phyloP scores from a whole-genome alignment of 371 early-diverging fungal genomes.

The Apophysomyces ossiformis region DNA sequence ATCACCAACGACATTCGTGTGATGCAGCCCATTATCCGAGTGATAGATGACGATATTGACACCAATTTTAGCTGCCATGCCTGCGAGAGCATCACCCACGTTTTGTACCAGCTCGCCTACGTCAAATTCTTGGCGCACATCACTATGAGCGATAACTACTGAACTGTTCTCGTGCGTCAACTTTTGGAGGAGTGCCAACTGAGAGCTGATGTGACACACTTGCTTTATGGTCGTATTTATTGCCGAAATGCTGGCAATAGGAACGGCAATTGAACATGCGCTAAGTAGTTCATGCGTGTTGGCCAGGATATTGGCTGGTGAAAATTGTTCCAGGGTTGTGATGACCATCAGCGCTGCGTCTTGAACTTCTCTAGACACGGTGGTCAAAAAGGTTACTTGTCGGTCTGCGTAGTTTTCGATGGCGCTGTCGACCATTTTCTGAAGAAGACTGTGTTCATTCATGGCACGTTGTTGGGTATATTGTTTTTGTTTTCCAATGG shows the following conservation, averaged over 20 bases:
- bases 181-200: slow-evolving; percentile 20
- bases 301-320: slow-evolving; percentile 43
- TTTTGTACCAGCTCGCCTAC: slow-evolving; percentile 65
- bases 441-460: slow-evolving; percentile 16
- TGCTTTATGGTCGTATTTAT: slow-evolving; percentile 46
- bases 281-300: slow-evolving; percentile 53
- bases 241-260: slow-evolving; percentile 54
- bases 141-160: slow-evolving; percentile 9
- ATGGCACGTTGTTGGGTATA: slow-evolving; percentile 2
- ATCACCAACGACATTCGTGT: slow-evolving; percentile 61
- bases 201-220: slow-evolving; percentile 43
- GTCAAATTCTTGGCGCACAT: slow-evolving; percentile 52
- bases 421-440: slow-evolving; percentile 26
- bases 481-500: slow-evolving; percentile 8
- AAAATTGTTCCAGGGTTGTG: slow-evolving; percentile 58
- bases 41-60: slow-evolving; percentile 69
- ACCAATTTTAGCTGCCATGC: slow-evolving; percentile 58
- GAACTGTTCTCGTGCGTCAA: neutral
- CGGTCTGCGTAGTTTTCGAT: slow-evolving; percentile 29
- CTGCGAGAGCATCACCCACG: slow-evolving; percentile 68
- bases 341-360: slow-evolving; percentile 57
- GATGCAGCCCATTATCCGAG: slow-evolving; percentile 57
- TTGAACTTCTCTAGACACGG: slow-evolving; percentile 55
- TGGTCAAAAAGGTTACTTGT: slow-evolving; percentile 30
- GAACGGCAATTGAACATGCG: slow-evolving; percentile 59